phyloP scores from a whole-genome alignment of 78 protist genomes.

The Guillardia theta region DNA sequence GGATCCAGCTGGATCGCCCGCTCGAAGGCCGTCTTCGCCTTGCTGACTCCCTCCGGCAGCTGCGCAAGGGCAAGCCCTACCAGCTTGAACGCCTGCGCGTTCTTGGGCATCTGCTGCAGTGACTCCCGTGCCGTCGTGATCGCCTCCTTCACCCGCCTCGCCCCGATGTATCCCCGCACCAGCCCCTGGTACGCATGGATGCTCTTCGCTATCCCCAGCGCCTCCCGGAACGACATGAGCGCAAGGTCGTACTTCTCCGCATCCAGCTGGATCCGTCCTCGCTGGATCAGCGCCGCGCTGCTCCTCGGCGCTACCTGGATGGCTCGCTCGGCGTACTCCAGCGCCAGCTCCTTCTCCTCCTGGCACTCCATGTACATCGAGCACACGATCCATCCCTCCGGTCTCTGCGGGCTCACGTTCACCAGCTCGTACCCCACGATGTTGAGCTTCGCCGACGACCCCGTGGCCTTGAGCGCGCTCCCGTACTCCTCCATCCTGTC shows the following conservation, averaged over 20 bases:
- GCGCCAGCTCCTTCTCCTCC: too few relatives aligned
- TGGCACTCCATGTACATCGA: too few relatives aligned
- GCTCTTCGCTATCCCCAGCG: neutral
- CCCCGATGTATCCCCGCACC: slow-evolving; percentile 8
- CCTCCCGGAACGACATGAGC: neutral
- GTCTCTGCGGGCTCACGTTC: too few relatives aligned
- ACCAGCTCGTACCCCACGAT: too few relatives aligned
- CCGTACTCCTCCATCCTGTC: too few relatives aligned
- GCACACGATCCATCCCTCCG: too few relatives aligned
- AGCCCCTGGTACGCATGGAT: neutral
- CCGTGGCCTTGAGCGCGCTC: too few relatives aligned
- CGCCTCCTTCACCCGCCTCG: slow-evolving; percentile 13
- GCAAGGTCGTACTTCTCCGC: neutral
- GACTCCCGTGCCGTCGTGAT: neutral
- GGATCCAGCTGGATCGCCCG: slow-evolving; percentile 24
- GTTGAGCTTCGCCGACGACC: too few relatives aligned
- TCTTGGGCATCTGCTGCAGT: neutral
- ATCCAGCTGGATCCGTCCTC: too few relatives aligned
- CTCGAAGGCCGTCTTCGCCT: neutral
- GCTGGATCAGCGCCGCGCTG: too few relatives aligned
- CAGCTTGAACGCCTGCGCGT: neutral
- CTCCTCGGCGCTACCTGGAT: too few relatives aligned
- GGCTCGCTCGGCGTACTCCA: too few relatives aligned
- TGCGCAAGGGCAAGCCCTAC: neutral
- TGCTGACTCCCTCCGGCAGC: neutral